Evolutionary conservation across 495 filamentous ascomycete genomes (phyloP).

Genomic region (Haplographium delicatum): DNA sequence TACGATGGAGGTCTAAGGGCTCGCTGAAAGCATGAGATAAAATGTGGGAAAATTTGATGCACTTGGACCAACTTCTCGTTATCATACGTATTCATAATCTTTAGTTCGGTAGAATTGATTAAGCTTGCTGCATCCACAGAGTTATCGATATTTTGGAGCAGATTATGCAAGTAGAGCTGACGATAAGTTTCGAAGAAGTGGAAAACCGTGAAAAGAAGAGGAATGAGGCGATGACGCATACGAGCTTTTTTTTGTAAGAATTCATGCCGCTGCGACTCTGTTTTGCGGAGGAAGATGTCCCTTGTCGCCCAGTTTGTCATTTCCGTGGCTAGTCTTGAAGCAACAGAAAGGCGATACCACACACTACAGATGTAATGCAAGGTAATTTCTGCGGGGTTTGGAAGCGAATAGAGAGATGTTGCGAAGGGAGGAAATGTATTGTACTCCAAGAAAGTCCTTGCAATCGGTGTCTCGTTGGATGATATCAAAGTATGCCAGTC

Average conservation of each 20-base stretch:
- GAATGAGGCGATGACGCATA: constrained; percentile 48
- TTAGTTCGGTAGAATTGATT: constrained; percentile 40
- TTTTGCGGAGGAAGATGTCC: constrained; percentile 45
- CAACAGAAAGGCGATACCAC: constrained; percentile 48
- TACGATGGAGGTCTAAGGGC: constrained; percentile 47
- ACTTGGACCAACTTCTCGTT: constrained; percentile 44
- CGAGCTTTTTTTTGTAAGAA: constrained; percentile 46
- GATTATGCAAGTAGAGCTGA: constrained; percentile 42
- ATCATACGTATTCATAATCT: constrained; percentile 48
- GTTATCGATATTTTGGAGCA: constrained; percentile 18
- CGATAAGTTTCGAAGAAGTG: constrained; percentile 53
- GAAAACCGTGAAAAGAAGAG: constrained; percentile 46
- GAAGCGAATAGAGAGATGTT: constrained; percentile 42
- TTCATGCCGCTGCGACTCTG: constrained; percentile 38
- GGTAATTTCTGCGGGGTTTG: constrained; percentile 34
- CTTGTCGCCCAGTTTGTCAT: constrained; percentile 49
- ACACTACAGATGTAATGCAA: constrained; percentile 48
- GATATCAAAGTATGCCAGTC: constrained; percentile 43
- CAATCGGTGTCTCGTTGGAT: constrained; percentile 44
- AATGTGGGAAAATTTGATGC: constrained; percentile 46
- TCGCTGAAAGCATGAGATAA: constrained; percentile 45
- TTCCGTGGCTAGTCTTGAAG: constrained; percentile 42
- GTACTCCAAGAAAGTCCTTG: constrained; percentile 44
- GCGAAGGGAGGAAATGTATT: constrained; percentile 44
- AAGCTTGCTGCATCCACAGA: not conserved